phyloP scores from a whole-genome alignment of 176 grass and related monocot genomes.

The Avena insularis region DNA sequence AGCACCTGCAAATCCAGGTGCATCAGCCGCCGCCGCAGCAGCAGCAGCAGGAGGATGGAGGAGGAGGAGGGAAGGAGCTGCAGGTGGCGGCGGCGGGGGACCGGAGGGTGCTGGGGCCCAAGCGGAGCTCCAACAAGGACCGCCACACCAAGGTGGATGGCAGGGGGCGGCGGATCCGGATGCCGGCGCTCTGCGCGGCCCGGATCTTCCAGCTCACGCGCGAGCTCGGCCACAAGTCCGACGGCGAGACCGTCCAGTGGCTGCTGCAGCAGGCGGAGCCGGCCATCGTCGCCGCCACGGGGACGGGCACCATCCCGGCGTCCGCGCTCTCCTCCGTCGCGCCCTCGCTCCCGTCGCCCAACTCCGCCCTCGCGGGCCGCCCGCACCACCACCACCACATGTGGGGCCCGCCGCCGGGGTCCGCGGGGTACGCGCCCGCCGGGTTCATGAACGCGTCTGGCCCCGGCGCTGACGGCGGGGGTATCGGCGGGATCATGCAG shows the following conservation, averaged over 20 bases:
- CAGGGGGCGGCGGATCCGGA: slow-evolving; percentile 77
- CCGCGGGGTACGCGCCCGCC: slow-evolving; percentile 49
- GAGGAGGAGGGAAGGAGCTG: slow-evolving; percentile 28
- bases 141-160: slow-evolving; percentile 91
- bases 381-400: slow-evolving; percentile 66
- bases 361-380: slow-evolving; percentile 47
- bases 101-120: slow-evolving; percentile 65
- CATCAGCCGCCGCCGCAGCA: slow-evolving; percentile 39
- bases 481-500: slow-evolving; percentile 57
- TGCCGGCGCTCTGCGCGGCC: slow-evolving; percentile 85
- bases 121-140: slow-evolving; percentile 89
- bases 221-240: slow-evolving; percentile 84
- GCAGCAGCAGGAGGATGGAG: slow-evolving; percentile 43
- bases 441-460: slow-evolving; percentile 55
- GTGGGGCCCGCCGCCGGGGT: slow-evolving; percentile 48
- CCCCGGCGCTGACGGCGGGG: slow-evolving; percentile 38
- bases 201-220: slow-evolving; percentile 86
- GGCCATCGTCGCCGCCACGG: slow-evolving; percentile 82
- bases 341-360: slow-evolving; percentile 53
- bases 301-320: slow-evolving; percentile 71
- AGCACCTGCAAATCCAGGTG: slow-evolving; percentile 55
- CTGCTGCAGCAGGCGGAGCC: slow-evolving; percentile 85
- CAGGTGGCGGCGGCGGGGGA: slow-evolving; percentile 43
- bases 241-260: slow-evolving; percentile 94
- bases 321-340: slow-evolving; percentile 67